phyloP scores from a whole-genome alignment of 805 yeast species.

The Spathaspora hagerdaliae region DNA sequence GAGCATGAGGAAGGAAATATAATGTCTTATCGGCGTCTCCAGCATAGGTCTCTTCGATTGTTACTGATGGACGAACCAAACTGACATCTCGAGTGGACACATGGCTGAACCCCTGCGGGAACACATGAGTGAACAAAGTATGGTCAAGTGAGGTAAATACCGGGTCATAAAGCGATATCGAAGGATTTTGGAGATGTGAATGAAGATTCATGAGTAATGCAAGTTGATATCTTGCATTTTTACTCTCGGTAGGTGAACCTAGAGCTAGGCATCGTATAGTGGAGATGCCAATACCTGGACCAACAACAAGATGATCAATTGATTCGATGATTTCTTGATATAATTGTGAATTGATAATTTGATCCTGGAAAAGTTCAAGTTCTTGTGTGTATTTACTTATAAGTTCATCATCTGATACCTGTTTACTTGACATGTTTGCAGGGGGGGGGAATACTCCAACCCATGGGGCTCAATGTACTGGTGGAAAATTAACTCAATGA shows the following conservation, averaged over 20 bases:
- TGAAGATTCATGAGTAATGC: slow-evolving; percentile 49
- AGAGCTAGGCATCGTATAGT: slow-evolving; percentile 64
- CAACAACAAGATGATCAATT: too few species aligned
- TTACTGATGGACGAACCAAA: neutral
- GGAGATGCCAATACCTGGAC: too few species aligned
- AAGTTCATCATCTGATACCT: neutral
- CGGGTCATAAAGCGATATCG: slow-evolving; percentile 61
- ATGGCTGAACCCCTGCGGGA: neutral
- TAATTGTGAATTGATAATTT: neutral
- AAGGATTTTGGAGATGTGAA: slow-evolving; percentile 14
- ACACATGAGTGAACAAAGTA: slow-evolving; percentile 15
- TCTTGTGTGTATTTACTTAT: neutral
- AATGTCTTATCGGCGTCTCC: slow-evolving; percentile 22
- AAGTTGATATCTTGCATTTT: slow-evolving; percentile 62
- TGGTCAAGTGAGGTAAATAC: slow-evolving; percentile 48
- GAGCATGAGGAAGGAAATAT: slow-evolving; percentile 75
- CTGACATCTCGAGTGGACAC: neutral
- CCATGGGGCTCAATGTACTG: too few species aligned
- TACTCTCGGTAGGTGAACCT: slow-evolving; percentile 59
- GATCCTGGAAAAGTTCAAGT: neutral
- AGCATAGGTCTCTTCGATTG: slow-evolving; percentile 14
- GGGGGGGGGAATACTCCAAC: too few species aligned
- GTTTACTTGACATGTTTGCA: too few species aligned
- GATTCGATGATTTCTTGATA: neutral
- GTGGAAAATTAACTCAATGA: too few species aligned